A percentile compares a stretch with the other conserved stretches of the same genome.
These are phyloP conservation scores for Arachis monticola DNA, from an alignment of 331 rosid species.

Conservation along the genomic window DNA sequence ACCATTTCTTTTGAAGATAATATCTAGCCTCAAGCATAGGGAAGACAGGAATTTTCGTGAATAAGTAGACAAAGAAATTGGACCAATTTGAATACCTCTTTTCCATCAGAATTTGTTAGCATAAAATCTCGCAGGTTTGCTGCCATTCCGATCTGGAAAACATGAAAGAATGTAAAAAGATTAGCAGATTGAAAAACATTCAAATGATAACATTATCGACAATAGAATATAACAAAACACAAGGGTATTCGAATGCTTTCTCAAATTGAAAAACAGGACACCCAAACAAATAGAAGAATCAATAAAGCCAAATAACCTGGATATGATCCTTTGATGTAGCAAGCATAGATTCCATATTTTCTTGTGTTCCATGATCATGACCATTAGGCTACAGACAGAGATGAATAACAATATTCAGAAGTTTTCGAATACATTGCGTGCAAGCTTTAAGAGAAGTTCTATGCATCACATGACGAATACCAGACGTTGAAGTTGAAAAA, in stretches of 20 bases:
- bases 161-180: conserved; percentile 30
- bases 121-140: conserved; percentile 85
- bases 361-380: conserved; percentile 78
- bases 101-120: conserved; percentile 72
- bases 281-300: conserved; percentile 1
- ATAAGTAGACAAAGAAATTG: not conserved
- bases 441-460: conserved; percentile 17
- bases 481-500: conserved; percentile 17
- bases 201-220: conserved; percentile 1
- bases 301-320: conserved; percentile 61
- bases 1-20: conserved; percentile 20
- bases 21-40: conserved; percentile 6
- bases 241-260: not conserved
- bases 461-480: conserved; percentile 2
- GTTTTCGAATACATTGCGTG: conserved; percentile 7
- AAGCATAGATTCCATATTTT: conserved; percentile 63
- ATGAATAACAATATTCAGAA: conserved; percentile 33
- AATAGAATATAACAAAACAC: conserved; percentile 10
- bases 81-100: conserved; percentile 65
- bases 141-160: conserved; percentile 87
- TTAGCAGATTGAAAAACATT: not conserved
- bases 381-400: conserved; percentile 79
- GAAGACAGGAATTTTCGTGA: conserved; percentile 1
- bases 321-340: conserved; percentile 83
- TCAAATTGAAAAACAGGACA: conserved; percentile 27